These are phyloP conservation scores for Murraya koenigii DNA, from an alignment of 345 rosid species.

Conservation along the genomic window DNA sequence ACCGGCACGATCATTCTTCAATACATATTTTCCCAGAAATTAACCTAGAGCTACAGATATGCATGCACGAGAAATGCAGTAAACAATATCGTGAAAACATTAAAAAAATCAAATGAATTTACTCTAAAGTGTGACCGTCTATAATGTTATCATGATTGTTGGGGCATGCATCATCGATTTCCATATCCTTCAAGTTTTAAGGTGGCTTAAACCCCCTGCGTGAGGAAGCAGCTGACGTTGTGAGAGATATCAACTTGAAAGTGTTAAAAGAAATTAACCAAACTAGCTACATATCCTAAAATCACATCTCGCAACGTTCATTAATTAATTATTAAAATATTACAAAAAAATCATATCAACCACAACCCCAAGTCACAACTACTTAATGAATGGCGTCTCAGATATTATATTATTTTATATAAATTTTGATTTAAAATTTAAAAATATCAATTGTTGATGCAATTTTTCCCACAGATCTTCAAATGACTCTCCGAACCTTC, in stretches of 20 bases:
- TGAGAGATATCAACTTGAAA: background rate
- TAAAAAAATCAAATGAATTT: slow-evolving; percentile 12
- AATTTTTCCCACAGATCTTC: no score
- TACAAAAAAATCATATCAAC: no score
- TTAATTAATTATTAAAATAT: fast-evolving
- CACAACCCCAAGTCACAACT: no score
- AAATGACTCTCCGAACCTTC: no score
- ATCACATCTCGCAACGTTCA: no score
- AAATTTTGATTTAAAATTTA: no score
- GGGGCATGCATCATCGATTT: slow-evolving; percentile 5
- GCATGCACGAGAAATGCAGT: background rate
- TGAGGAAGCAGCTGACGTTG: background rate
- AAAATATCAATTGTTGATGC: no score
- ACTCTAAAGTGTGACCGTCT: background rate
- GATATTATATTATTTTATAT: no score
- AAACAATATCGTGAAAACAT: slow-evolving; percentile 12
- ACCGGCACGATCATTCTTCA: background rate
- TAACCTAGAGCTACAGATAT: slow-evolving; percentile 11
- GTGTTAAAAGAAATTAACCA: background rate
- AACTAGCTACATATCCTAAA: background rate
- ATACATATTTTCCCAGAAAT: background rate
- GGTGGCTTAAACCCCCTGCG: slow-evolving; percentile 21
- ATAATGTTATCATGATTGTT: background rate
- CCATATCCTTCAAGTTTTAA: background rate
- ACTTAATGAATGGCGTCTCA: no score